These are phyloP conservation scores for Lathyrus sativus DNA, from an alignment of 306 rosid genomes.

Conservation along the genomic window DNA sequence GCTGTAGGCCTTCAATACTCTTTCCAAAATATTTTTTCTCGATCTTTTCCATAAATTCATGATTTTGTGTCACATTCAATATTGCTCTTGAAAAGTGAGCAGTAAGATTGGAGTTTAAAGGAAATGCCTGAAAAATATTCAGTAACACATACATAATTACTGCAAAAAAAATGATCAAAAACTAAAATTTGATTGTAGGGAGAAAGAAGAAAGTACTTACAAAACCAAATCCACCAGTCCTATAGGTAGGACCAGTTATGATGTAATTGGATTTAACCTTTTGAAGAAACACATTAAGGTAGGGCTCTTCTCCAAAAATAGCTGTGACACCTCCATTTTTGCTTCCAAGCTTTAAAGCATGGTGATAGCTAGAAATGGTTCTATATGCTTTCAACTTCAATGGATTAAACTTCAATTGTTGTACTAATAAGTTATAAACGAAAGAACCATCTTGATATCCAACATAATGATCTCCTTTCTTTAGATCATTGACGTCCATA, in stretches of 20 bases:
- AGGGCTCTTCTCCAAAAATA: conserved; percentile 39
- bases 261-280: conserved; percentile 32
- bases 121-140: not conserved
- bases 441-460: conserved; percentile 42
- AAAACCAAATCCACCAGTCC: conserved; percentile 41
- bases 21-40: conserved; percentile 36
- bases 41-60: conserved; percentile 9
- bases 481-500: conserved; percentile 31
- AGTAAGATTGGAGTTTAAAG: conserved; percentile 29
- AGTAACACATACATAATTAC: no score
- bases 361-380: conserved; percentile 13
- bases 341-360: conserved; percentile 34
- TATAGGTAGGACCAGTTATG: conserved; percentile 36
- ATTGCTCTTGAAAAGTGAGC: conserved; percentile 40
- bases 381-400: conserved; percentile 28
- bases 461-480: conserved; percentile 20
- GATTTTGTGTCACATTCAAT: conserved; percentile 37
- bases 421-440: conserved; percentile 25
- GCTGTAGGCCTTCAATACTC: not conserved
- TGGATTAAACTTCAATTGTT: conserved; percentile 17
- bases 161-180: no score
- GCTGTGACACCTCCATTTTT: conserved; percentile 35
- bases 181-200: no score
- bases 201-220: conserved; percentile 28
- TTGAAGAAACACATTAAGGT: conserved; percentile 19